phyloP scores from a whole-genome alignment of 345 rosid species.

The Capsella bursapastoris region DNA sequence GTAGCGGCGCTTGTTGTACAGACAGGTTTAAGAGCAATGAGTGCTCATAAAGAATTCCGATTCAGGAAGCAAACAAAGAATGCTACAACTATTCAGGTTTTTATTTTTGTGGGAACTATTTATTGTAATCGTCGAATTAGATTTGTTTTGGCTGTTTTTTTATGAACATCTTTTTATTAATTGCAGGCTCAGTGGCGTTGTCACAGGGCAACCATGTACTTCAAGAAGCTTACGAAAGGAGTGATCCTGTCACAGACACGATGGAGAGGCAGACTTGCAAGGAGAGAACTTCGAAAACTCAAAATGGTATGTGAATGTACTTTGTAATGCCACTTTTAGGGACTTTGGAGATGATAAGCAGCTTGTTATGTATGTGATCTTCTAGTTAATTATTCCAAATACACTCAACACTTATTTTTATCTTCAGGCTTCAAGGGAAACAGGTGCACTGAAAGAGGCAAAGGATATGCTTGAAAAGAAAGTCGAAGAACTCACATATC shows the following conservation, averaged over 20 bases:
- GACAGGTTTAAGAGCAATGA: conserved; percentile 69
- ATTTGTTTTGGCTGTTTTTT: not conserved
- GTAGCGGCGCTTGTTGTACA: conserved; percentile 62
- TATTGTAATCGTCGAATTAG: not conserved
- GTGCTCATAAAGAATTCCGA: conserved; percentile 68
- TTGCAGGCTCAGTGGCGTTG: conserved; percentile 74
- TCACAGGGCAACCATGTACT: conserved; percentile 55
- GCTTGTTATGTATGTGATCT: not conserved
- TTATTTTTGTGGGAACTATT: conserved; percentile 6
- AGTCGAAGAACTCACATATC: conserved; percentile 75
- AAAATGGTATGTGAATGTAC: conserved; percentile 58
- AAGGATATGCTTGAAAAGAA: conserved; percentile 71
- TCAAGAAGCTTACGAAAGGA: conserved; percentile 65
- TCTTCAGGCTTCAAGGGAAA: conserved; percentile 70
- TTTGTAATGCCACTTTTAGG: not conserved
- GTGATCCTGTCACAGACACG: conserved; percentile 63
- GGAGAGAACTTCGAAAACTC: conserved; percentile 70
- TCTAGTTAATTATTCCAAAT: not conserved
- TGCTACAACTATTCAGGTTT: conserved; percentile 66
- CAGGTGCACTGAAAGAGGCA: conserved; percentile 75
- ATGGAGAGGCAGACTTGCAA: conserved; percentile 79
- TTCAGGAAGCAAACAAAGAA: conserved; percentile 66
- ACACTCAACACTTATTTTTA: not conserved
- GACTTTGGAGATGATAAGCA: not conserved
- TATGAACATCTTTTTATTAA: not conserved